These are phyloP conservation scores for Jaapia argillacea DNA, from an alignment of 768 basidiomycete species.

Conservation along the genomic window DNA sequence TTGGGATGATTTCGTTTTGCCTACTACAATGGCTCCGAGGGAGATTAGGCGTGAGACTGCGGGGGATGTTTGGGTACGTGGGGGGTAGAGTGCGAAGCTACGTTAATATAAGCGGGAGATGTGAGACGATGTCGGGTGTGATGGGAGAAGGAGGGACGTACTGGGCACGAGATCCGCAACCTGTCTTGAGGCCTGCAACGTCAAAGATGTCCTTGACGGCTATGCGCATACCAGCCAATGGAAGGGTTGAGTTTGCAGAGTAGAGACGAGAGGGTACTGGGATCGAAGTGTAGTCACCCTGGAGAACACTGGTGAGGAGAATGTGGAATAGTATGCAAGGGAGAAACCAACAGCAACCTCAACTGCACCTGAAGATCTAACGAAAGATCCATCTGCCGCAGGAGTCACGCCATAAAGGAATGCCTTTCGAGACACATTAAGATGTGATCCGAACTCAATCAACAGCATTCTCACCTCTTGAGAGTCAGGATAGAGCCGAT, in stretches of 20 bases:
- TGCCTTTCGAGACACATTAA: neutral
- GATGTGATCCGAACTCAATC: neutral
- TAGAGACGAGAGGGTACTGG: conserved; percentile 37
- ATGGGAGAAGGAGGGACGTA: conserved; percentile 4
- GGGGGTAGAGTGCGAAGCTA: conserved; percentile 19
- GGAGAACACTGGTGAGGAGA: no score
- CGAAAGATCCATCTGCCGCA: neutral
- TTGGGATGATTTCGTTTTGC: conserved; percentile 43
- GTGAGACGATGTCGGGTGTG: no score
- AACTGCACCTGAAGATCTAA: neutral
- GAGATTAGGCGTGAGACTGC: conserved; percentile 34
- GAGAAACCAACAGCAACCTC: no score
- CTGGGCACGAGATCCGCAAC: conserved; percentile 27
- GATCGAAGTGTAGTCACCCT: neutral
- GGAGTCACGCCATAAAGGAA: neutral
- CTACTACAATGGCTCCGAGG: conserved; percentile 40
- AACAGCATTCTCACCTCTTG: neutral
- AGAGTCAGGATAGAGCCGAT: neutral
- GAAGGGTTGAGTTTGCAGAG: conserved; percentile 13
- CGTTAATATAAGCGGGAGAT: conserved; percentile 1
- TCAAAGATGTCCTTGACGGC: conserved; percentile 40
- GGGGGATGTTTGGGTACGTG: conserved; percentile 25
- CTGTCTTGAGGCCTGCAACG: conserved; percentile 24
- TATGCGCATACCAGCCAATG: conserved; percentile 35
- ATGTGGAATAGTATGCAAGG: no score